A percentile compares a stretch with the other conserved stretches of the same genome.
Conservation (phyloP, 257 asterid genomes). For the Fraxinus excelsior region DNA sequence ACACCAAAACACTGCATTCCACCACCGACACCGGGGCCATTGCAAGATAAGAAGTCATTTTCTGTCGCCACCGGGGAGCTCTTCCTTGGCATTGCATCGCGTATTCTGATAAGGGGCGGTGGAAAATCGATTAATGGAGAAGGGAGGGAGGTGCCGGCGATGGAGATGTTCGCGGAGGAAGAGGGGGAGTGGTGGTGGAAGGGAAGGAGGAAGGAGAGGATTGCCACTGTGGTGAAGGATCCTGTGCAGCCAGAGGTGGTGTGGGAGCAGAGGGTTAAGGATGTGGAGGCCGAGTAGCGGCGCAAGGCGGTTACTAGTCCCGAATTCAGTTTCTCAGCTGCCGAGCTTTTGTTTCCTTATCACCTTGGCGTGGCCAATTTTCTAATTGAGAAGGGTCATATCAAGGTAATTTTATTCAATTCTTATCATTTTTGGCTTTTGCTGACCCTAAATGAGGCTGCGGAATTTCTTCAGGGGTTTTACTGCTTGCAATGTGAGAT, state of each 20-base stretch:
- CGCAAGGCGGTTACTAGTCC: constrained; percentile 75
- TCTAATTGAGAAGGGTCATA: constrained; percentile 80
- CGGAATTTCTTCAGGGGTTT: neutral
- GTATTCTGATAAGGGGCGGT: constrained; percentile 46
- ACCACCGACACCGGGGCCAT: constrained; percentile 30
- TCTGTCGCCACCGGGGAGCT: constrained; percentile 87
- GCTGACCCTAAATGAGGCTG: neutral
- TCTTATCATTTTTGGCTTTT: constrained; percentile 10
- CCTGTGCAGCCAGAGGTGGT: constrained; percentile 78
- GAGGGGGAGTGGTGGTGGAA: constrained; percentile 59
- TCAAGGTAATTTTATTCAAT: constrained; percentile 61
- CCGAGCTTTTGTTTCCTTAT: constrained; percentile 94
- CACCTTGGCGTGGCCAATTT: constrained; percentile 92
- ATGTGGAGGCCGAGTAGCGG: constrained; percentile 85
- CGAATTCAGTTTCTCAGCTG: constrained; percentile 97
- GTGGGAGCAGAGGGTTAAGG: constrained; percentile 89
- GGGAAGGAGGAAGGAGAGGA: constrained; percentile 60
- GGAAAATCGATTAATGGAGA: constrained; percentile 27
- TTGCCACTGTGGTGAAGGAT: constrained; percentile 74
- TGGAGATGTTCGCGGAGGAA: constrained; percentile 44
- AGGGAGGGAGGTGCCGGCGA: constrained; percentile 28
- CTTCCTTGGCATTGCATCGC: constrained; percentile 76
- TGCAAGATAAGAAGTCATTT: constrained; percentile 62
- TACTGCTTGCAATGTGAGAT: neutral
- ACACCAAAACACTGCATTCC: constrained; percentile 28